Conservation (phyloP, 2,329 filamentous ascomycete genomes). For the Venturia nashicola region DNA sequence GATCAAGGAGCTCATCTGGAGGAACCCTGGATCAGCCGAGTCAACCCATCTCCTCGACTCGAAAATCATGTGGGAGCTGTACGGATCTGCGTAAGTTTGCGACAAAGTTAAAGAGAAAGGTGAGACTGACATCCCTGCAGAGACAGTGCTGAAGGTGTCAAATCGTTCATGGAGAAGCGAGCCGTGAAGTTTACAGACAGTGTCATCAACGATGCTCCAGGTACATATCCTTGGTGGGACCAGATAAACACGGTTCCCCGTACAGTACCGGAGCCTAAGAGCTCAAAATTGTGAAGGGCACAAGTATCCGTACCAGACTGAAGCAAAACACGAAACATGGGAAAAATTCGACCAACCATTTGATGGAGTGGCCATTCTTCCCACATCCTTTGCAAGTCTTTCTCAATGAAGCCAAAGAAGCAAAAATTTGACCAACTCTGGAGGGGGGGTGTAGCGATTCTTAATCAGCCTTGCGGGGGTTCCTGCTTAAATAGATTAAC, state of each 20-base stretch:
- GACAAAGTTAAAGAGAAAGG: background rate
- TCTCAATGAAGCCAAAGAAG: background rate
- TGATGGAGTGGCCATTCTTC: too few species aligned
- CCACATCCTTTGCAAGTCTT: background rate
- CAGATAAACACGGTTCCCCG: background rate
- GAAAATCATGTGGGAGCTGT: slow-evolving; percentile 47
- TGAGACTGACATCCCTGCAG: background rate
- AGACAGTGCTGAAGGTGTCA: slow-evolving; percentile 55
- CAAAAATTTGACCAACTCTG: background rate
- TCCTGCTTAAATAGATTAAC: background rate
- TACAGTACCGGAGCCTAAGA: background rate
- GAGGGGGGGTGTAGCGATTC: background rate
- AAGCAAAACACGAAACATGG: background rate
- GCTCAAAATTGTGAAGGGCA: background rate
- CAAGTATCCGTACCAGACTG: background rate
- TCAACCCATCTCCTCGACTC: slow-evolving; percentile 60
- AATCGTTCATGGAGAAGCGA: slow-evolving; percentile 59
- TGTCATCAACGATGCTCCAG: slow-evolving; percentile 47
- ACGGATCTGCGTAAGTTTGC: slow-evolving; percentile 27
- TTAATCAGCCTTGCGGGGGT: background rate
- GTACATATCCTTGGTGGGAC: slow-evolving; percentile 37
- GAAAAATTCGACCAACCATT: background rate
- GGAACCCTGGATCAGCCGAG: slow-evolving; percentile 49
- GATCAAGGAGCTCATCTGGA: slow-evolving; percentile 61
- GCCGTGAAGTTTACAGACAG: slow-evolving; percentile 48